Percentiles rank a stretch among this genome's conserved stretches.
These are phyloP conservation scores for Schizosaccharomyces octosporus DNA, from an alignment of 805 yeast genomes.

Conservation along the genomic window DNA sequence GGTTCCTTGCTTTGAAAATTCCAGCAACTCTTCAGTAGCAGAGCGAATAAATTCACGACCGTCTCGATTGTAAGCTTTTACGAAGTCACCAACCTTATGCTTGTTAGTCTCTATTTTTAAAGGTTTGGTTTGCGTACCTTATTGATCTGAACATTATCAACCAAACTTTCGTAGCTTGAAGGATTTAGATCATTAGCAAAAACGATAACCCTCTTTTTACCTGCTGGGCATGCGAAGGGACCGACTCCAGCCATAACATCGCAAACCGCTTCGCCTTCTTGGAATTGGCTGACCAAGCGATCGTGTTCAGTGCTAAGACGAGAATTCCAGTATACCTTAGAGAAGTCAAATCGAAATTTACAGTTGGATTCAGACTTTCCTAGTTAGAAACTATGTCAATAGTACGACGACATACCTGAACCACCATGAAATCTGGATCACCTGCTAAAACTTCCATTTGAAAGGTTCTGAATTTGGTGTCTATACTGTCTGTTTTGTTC, in stretches of 20 bases:
- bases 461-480: conserved; percentile 72
- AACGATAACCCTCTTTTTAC: conserved; percentile 52
- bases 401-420: neutral
- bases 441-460: conserved; percentile 89
- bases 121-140: conserved; percentile 19
- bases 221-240: conserved; percentile 92
- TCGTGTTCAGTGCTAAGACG: conserved; percentile 84
- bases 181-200: conserved; percentile 90
- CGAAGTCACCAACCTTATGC: conserved; percentile 16
- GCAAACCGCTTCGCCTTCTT: conserved; percentile 50
- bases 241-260: conserved; percentile 99
- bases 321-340: conserved; percentile 93
- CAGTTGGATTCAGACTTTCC: conserved; percentile 50
- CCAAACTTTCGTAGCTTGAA: conserved; percentile 47
- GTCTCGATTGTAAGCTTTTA: conserved; percentile 43
- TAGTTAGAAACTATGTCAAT: neutral
- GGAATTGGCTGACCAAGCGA: conserved; percentile 36
- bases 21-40: conserved; percentile 27
- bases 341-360: conserved; percentile 62
- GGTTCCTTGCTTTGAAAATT: conserved; percentile 15
- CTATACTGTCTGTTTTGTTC: conserved; percentile 69
- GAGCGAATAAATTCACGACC: conserved; percentile 57
- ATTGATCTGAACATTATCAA: conserved; percentile 37
- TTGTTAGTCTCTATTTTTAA: conserved; percentile 6
- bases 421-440: conserved; percentile 39